These are phyloP conservation scores for Clitopilus hobsonii DNA, from an alignment of 768 basidiomycete genomes.

Conservation along the genomic window DNA sequence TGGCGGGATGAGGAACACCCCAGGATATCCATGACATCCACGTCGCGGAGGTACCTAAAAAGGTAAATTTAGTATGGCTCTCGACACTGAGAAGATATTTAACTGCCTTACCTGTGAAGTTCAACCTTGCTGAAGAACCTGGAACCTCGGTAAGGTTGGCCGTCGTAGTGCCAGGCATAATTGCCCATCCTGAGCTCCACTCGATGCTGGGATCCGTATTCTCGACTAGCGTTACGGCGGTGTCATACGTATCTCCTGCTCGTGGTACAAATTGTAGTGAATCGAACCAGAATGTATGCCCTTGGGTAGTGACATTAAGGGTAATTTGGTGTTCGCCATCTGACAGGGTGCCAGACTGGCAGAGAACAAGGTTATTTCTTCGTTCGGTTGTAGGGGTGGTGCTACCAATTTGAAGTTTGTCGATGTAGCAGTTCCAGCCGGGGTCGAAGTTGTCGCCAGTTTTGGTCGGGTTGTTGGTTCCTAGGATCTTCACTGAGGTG, in stretches of 20 bases:
- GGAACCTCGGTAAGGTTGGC: background rate
- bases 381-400: constrained; percentile 5
- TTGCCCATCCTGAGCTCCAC: constrained; percentile 18
- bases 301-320: constrained; percentile 13
- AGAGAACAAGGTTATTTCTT: constrained; percentile 18
- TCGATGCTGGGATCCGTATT: constrained; percentile 17
- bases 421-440: constrained; percentile 21
- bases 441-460: constrained; percentile 7
- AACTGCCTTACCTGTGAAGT: background rate
- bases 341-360: constrained; percentile 7
- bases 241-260: constrained; percentile 8
- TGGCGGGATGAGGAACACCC: constrained; percentile 5
- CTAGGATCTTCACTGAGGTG: constrained; percentile 11
- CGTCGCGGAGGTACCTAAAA: background rate
- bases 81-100: background rate
- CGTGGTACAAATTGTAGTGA: constrained; percentile 19
- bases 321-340: constrained; percentile 19
- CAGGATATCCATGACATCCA: background rate
- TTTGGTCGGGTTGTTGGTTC: constrained; percentile 13
- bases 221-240: constrained; percentile 8
- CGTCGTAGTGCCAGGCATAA: background rate
- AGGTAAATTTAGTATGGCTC: background rate
- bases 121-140: background rate
- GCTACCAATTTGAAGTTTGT: constrained; percentile 13
- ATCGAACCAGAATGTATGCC: constrained; percentile 26